Percentiles rank a stretch among this genome's conserved stretches.
These are phyloP conservation scores for Magnusiomyces ingens DNA, from an alignment of 1,139 yeast genomes.

Conservation along the genomic window DNA sequence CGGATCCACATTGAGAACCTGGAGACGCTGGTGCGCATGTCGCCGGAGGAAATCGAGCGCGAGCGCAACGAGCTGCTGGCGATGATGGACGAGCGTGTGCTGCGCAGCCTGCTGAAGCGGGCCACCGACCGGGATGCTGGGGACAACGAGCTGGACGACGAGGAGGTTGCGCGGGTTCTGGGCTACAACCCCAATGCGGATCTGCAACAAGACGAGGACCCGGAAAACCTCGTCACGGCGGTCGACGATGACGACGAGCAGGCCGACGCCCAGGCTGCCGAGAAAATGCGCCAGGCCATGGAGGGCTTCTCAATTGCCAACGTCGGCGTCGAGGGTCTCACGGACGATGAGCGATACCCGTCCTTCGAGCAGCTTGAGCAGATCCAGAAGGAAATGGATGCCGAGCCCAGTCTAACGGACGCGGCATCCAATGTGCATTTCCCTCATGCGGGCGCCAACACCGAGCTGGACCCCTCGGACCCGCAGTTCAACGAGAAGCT, in stretches of 20 bases:
- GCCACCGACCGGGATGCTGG: slow-evolving; percentile 24
- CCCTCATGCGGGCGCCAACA: slow-evolving; percentile 9
- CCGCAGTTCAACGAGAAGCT: slow-evolving; percentile 72
- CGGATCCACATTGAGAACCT: slow-evolving; percentile 73
- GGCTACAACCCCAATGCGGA: slow-evolving; percentile 18
- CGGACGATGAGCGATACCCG: slow-evolving; percentile 14
- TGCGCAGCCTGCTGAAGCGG: slow-evolving; percentile 45
- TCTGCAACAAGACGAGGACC: slow-evolving; percentile 13
- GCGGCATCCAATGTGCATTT: slow-evolving; percentile 14
- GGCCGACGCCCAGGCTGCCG: background rate
- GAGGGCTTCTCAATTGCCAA: slow-evolving; percentile 13
- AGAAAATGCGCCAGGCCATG: slow-evolving; percentile 5
- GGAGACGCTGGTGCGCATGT: slow-evolving; percentile 55
- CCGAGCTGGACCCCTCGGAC: slow-evolving; percentile 35
- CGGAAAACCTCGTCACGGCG: slow-evolving; percentile 17
- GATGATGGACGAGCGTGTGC: slow-evolving; percentile 60
- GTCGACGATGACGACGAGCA: background rate
- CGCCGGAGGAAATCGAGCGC: slow-evolving; percentile 53
- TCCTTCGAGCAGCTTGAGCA: slow-evolving; percentile 14
- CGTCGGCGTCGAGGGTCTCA: slow-evolving; percentile 13
- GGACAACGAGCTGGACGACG: slow-evolving; percentile 44
- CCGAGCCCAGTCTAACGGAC: background rate
- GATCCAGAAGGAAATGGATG: slow-evolving; percentile 10
- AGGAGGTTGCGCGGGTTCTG: slow-evolving; percentile 33
- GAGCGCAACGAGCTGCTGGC: slow-evolving; percentile 64